Evolutionary conservation across 371 early-diverging fungal species (phyloP).

Genomic region (Mortierella sp.): DNA sequence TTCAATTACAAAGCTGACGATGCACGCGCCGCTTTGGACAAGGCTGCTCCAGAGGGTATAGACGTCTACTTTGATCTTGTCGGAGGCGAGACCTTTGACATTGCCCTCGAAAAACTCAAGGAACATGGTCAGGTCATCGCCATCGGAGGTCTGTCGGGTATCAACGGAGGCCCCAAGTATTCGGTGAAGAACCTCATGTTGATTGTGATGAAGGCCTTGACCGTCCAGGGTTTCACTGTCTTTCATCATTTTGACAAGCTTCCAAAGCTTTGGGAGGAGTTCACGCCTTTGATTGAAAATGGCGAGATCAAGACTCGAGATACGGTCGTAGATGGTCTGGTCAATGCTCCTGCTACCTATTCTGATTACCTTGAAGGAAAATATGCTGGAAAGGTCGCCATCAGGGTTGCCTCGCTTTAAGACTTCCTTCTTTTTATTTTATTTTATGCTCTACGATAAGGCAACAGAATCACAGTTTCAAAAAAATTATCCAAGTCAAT

Average conservation of each 20-base stretch:
- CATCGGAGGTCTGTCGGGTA: not conserved
- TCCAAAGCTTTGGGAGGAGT: slow-evolving; percentile 22
- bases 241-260: slow-evolving; percentile 22
- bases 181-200: slow-evolving; percentile 10
- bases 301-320: slow-evolving; percentile 23
- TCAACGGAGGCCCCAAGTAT: not conserved
- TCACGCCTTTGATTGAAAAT: slow-evolving; percentile 11
- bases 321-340: slow-evolving; percentile 10
- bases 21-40: slow-evolving; percentile 35
- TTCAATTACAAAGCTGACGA: slow-evolving; percentile 76
- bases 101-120: slow-evolving; percentile 9
- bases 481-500: too few species aligned
- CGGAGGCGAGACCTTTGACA: not conserved
- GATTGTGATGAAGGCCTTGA: slow-evolving; percentile 10
- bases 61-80: slow-evolving; percentile 4
- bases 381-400: slow-evolving; percentile 30
- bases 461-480: too few species aligned
- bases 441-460: too few species aligned
- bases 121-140: not conserved
- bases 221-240: slow-evolving; percentile 14
- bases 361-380: slow-evolving; percentile 22
- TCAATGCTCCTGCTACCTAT: slow-evolving; percentile 10
- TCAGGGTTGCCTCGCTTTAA: slow-evolving; percentile 1
- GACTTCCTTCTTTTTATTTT: too few species aligned
- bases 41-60: slow-evolving; percentile 50